Evolutionary conservation across 139 green algal species (phyloP).

Genomic region (Chlorella sp.): DNA sequence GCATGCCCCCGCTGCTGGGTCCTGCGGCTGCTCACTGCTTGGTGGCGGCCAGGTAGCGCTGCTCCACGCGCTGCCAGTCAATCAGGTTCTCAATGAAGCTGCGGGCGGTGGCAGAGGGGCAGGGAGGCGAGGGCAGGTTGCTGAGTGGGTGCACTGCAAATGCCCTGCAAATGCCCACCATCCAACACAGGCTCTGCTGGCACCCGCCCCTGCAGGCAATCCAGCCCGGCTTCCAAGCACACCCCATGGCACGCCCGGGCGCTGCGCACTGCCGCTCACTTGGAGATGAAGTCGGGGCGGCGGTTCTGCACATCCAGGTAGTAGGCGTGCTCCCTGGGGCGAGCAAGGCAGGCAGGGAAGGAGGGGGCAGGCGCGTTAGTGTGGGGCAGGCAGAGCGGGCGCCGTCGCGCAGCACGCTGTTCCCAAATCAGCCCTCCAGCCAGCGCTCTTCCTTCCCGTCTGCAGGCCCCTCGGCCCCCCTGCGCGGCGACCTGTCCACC

Average conservation of each 20-base stretch:
- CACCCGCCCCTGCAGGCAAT: too few species aligned
- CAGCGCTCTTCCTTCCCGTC: too few species aligned
- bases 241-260: too few species aligned
- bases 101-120: too few species aligned
- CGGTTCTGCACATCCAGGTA: constrained; percentile 64
- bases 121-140: too few species aligned
- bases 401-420: background rate
- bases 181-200: too few species aligned
- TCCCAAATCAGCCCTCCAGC: too few species aligned
- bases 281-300: constrained; percentile 83
- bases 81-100: constrained; percentile 88
- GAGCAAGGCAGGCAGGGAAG: too few species aligned
- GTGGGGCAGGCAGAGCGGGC: background rate
- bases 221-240: too few species aligned
- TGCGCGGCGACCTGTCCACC: background rate
- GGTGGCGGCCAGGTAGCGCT: constrained; percentile 41
- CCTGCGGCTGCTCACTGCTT: constrained; percentile 30
- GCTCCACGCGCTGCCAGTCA: constrained; percentile 83
- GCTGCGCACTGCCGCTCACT: constrained; percentile 12
- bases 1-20: background rate
- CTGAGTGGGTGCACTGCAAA: too few species aligned
- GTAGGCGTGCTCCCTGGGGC: constrained; percentile 24
- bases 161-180: too few species aligned
- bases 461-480: too few species aligned
- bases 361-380: background rate